Percentiles rank a stretch among this genome's conserved stretches.
Evolutionary conservation across 129 eudicot genomes (phyloP).

Genomic region (Mikania micrantha): DNA sequence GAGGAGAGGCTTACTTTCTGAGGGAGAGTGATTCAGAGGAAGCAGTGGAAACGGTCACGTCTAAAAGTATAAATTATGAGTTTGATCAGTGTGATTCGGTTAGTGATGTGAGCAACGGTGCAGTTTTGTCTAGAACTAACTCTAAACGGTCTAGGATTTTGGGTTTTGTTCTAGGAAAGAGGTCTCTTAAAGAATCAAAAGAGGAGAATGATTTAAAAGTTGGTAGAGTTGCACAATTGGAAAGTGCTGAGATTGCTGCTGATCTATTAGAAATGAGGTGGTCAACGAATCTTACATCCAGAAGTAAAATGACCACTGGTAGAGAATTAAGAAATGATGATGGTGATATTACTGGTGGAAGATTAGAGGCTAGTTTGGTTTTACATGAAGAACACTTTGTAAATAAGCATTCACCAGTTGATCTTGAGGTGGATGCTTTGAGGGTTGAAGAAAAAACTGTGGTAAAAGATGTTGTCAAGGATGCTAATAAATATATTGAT

Average conservation of each 20-base stretch:
- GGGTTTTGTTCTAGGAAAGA: conserved; percentile 69
- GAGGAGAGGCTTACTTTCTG: conserved; percentile 78
- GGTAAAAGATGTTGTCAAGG: neutral
- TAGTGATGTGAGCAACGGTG: conserved; percentile 37
- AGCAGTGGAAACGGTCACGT: conserved; percentile 23
- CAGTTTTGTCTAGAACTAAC: conserved; percentile 28
- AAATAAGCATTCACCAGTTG: conserved; percentile 17
- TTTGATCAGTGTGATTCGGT: conserved; percentile 26
- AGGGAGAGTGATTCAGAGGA: conserved; percentile 64
- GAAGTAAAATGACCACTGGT: conserved; percentile 5
- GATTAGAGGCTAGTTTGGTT: conserved; percentile 26
- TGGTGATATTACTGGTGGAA: conserved; percentile 24
- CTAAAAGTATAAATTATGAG: conserved; percentile 48
- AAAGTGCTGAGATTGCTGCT: conserved; percentile 91
- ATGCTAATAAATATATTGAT: conserved; percentile 16
- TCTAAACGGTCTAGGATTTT: conserved; percentile 52
- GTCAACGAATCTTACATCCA: conserved; percentile 65
- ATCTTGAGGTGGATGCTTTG: conserved; percentile 1
- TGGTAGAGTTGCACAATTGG: conserved; percentile 43
- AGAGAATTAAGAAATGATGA: conserved; percentile 17
- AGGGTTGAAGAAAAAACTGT: conserved; percentile 18
- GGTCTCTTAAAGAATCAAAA: conserved; percentile 33
- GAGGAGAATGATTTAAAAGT: conserved; percentile 27
- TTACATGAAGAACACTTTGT: conserved; percentile 33
- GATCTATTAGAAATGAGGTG: conserved; percentile 86